Base-by-base conservation (phyloP, 495 filamentous ascomycete genomes). In the Apiosordaria backusii region DNA sequence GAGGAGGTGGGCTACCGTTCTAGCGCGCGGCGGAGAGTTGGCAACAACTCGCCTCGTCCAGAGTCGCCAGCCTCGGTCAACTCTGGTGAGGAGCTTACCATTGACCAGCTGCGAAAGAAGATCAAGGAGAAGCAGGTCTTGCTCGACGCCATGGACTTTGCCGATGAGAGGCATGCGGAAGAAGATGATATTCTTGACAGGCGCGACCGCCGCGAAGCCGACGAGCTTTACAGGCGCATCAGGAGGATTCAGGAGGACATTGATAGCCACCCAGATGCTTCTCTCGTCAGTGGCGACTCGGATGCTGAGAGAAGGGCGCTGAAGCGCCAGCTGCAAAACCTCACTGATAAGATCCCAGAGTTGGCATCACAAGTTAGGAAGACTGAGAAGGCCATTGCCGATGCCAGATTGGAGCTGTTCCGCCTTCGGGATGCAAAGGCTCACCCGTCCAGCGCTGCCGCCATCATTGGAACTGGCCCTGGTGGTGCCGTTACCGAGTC, bases 181-280 rank as follows among this genome's bases (percentile, higher is more conserved):
- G 90, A 97, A 75, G 95, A 98, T 68, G 95, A 97, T 67, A 88
- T 88, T 21, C 84, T 97, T 25, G 96, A 98, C 72, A 88, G 95
- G 57, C 87, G 89, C 64, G 96, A 99, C 76, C 87, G 92, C 62
- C 88, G 92, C 24, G 96, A 97, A 68, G 92, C 93, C 21, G 96
- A 98, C 65, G 94, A 96, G 68, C 86, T 99, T 4, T 97, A 97
- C 78, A 87, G 92, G 52, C 89, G 95, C 21, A 92, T 98, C 68
- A 85, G 96, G 61, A 86, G 92, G n/a, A 86, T 97, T 25, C 96
- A 99, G 75, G 96, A 97, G 69, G 96, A 99, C 68, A 97, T 99
- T 70, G 93, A 98, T 77, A 84, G 83, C 24, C 92, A 99, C 70
- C 96, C 96, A 0, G 89, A 93, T 76, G 87, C 92, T 50, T 80